Evolutionary conservation across 176 grass and related monocot genomes (phyloP).

Genomic region (Ampelocalamus luodianensis): DNA sequence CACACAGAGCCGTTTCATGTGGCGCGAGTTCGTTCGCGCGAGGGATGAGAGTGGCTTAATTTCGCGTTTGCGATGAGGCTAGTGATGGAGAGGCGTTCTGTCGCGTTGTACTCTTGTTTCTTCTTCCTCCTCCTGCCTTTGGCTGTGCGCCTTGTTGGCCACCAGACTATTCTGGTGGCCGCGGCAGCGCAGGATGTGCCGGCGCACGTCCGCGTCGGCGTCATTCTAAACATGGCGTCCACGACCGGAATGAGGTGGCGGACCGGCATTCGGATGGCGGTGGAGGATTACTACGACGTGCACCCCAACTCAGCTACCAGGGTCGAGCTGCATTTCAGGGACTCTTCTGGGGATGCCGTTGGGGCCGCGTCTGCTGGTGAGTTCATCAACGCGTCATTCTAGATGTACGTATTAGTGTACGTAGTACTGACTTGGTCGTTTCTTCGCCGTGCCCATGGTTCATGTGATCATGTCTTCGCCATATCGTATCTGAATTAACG

Average conservation of each 20-base stretch:
- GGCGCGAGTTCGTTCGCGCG: not conserved
- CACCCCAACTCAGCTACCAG: slow-evolving; percentile 44
- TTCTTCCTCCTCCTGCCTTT: slow-evolving; percentile 20
- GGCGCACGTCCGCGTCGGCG: slow-evolving; percentile 49
- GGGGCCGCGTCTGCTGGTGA: slow-evolving; percentile 58
- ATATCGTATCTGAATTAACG: no score
- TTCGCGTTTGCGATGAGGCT: not conserved
- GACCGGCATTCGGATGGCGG: slow-evolving; percentile 58
- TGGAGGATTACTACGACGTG: slow-evolving; percentile 61
- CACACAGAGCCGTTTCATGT: not conserved
- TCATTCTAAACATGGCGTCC: slow-evolving; percentile 47
- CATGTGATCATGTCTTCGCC: no score
- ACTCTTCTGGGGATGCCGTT: slow-evolving; percentile 48
- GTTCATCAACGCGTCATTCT: not conserved
- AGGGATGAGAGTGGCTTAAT: no score
- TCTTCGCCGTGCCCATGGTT: no score
- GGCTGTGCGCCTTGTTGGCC: not conserved
- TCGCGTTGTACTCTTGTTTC: not conserved
- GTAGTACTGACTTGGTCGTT: no score
- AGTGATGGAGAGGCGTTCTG: slow-evolving; percentile 1
- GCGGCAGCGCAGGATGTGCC: not conserved
- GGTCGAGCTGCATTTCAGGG: slow-evolving; percentile 46
- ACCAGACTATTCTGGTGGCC: not conserved
- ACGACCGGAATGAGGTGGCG: not conserved
- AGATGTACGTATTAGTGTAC: no score